Evolutionary conservation across 2,329 filamentous ascomycete species (phyloP).

Genomic region (Chaetoscypha palmicola): DNA sequence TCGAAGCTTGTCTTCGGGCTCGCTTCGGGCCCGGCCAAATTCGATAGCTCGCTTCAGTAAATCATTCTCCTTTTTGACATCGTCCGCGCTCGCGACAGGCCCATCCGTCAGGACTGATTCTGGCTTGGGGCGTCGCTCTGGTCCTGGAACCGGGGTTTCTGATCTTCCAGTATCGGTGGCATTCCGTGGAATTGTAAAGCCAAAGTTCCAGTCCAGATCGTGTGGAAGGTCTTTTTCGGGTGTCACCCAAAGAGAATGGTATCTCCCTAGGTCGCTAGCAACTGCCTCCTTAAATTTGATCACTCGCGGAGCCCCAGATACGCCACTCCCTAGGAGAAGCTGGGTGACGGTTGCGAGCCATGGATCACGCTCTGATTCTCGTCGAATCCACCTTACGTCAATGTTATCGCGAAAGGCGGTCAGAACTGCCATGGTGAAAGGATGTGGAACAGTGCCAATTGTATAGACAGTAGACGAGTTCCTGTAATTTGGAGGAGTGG

Average conservation of each 20-base stretch:
- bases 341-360: constrained; percentile 72
- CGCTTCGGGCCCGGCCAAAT: constrained; percentile 37
- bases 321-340: constrained; percentile 55
- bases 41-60: constrained; percentile 50
- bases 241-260: constrained; percentile 72
- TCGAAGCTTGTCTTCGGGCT: constrained; percentile 40
- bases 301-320: constrained; percentile 58
- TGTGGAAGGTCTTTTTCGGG: constrained; percentile 52
- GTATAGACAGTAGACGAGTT: constrained; percentile 71
- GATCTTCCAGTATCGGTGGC: constrained; percentile 46
- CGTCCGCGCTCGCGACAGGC: constrained; percentile 44
- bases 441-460: constrained; percentile 84
- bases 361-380: constrained; percentile 63
- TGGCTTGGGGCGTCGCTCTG: constrained; percentile 48
- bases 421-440: constrained; percentile 72
- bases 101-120: constrained; percentile 42
- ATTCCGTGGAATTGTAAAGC: constrained; percentile 66
- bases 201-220: constrained; percentile 86
- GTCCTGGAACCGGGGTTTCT: constrained; percentile 50
- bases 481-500: constrained; percentile 58
- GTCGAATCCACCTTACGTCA: constrained; percentile 58
- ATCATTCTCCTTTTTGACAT: constrained; percentile 46
- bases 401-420: constrained; percentile 53
- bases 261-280: constrained; percentile 56
- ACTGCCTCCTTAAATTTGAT: constrained; percentile 75